Percentiles rank a stretch among this genome's conserved stretches.
These are phyloP conservation scores for Alternaria ethzedia DNA, from an alignment of 2,329 filamentous ascomycete species.

Conservation along the genomic window DNA sequence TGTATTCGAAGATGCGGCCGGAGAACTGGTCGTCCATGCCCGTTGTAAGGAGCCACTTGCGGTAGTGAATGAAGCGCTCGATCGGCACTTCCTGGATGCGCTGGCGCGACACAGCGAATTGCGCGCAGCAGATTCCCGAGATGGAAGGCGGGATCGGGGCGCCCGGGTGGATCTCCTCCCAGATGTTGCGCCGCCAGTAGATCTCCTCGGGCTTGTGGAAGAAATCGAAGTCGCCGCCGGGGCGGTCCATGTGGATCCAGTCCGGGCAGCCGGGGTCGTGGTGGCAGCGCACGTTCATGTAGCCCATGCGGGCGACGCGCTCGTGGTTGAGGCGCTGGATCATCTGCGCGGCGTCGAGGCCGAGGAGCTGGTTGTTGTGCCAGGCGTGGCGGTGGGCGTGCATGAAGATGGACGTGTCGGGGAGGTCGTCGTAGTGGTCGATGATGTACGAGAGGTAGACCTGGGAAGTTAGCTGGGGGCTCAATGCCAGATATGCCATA, in stretches of 20 bases:
- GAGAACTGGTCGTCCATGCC: constrained; percentile 47
- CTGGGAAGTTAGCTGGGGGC: too few relatives aligned
- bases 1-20: constrained; percentile 50
- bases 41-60: constrained; percentile 58
- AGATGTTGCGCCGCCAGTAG: constrained; percentile 43
- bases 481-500: too few relatives aligned
- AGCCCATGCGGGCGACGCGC: constrained; percentile 60
- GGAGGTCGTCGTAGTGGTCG: constrained; percentile 65
- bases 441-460: constrained; percentile 68
- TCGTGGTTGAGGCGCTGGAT: constrained; percentile 59
- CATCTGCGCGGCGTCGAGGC: constrained; percentile 58
- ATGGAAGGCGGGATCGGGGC: constrained; percentile 45
- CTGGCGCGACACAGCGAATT: constrained; percentile 60
- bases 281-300: constrained; percentile 66
- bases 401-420: constrained; percentile 66
- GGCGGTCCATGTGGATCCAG: constrained; percentile 59
- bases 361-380: constrained; percentile 65
- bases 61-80: constrained; percentile 59
- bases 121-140: constrained; percentile 61
- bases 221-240: constrained; percentile 49
- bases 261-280: constrained; percentile 65
- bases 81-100: constrained; percentile 57
- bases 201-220: constrained; percentile 50
- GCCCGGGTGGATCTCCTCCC: constrained; percentile 52
- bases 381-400: constrained; percentile 62